Evolutionary conservation across 1,139 yeast species (phyloP).

Genomic region (Candida dubliniensis): DNA sequence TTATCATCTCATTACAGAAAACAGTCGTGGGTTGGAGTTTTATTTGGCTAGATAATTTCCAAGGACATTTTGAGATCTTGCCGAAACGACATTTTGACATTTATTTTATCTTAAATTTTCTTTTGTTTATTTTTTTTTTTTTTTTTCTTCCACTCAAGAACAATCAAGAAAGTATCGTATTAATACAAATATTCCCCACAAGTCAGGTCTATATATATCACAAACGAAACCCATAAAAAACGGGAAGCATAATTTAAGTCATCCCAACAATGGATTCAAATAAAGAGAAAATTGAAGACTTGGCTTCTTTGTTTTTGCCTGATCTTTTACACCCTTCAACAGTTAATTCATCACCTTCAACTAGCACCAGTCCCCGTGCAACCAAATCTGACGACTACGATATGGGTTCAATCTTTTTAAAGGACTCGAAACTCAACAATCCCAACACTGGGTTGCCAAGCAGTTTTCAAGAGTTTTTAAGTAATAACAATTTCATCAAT

Average conservation of each 20-base stretch:
- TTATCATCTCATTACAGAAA: no score
- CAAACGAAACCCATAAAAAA: not conserved
- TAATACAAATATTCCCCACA: no score
- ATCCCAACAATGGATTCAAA: constrained; percentile 11
- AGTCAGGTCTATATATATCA: not conserved
- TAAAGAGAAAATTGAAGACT: constrained; percentile 38
- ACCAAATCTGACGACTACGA: constrained; percentile 1
- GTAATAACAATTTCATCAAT: constrained; percentile 24
- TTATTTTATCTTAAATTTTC: no score
- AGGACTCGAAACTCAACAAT: not conserved
- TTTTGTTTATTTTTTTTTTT: no score
- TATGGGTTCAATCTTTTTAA: not conserved
- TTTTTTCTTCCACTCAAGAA: no score
- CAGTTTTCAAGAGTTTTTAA: constrained; percentile 24
- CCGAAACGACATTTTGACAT: no score
- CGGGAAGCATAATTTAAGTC: not conserved
- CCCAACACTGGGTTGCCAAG: constrained; percentile 7
- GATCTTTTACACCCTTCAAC: constrained; percentile 35
- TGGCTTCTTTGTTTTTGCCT: constrained; percentile 45
- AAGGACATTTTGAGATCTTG: no score
- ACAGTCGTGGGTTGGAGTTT: no score
- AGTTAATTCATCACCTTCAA: constrained; percentile 3
- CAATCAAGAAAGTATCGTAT: no score
- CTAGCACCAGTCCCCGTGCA: not conserved
- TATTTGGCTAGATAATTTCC: no score